Percentiles rank a stretch among this genome's conserved stretches.
Evolutionary conservation across 2,329 filamentous ascomycete genomes (phyloP).

Genomic region (Diplodia intermedia): DNA sequence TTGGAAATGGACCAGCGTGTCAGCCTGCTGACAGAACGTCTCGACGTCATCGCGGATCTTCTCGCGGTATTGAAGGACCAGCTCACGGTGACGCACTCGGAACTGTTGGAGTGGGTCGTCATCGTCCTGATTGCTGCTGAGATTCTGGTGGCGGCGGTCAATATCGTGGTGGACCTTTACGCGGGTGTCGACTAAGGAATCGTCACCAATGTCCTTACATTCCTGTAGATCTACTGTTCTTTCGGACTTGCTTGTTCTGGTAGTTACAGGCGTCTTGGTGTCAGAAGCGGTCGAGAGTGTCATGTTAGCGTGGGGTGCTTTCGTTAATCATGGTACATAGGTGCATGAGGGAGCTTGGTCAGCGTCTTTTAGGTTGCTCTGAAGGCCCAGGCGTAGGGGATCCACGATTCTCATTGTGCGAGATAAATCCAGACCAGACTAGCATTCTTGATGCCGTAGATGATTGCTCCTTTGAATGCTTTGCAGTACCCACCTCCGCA

Average conservation of each 20-base stretch:
- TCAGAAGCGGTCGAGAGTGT: conserved; percentile 2
- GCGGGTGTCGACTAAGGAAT: conserved; percentile 64
- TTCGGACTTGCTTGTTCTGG: conserved; percentile 5
- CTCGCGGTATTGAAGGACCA: conserved; percentile 94
- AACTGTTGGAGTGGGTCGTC: conserved; percentile 67
- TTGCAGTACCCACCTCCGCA: no score
- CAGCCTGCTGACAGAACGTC: conserved; percentile 81
- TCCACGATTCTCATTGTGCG: background rate
- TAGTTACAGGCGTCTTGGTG: conserved; percentile 19
- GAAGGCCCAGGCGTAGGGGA: background rate
- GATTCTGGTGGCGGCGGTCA: conserved; percentile 89
- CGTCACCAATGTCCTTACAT: background rate
- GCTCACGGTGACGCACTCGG: conserved; percentile 76
- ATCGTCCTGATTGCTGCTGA: conserved; percentile 96
- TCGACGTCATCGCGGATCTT: conserved; percentile 93
- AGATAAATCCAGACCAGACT: background rate
- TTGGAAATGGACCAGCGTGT: conserved; percentile 98
- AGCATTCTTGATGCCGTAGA: background rate
- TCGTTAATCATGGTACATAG: conserved; percentile 14
- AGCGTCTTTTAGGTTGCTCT: background rate
- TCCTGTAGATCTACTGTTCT: conserved; percentile 25
- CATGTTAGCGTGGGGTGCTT: conserved; percentile 16
- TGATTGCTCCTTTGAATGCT: background rate
- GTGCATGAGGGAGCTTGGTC: background rate
- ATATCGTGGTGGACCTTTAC: conserved; percentile 93